Conservation (phyloP, 2,329 filamentous ascomycete genomes). For the Emergomyces africanus region DNA sequence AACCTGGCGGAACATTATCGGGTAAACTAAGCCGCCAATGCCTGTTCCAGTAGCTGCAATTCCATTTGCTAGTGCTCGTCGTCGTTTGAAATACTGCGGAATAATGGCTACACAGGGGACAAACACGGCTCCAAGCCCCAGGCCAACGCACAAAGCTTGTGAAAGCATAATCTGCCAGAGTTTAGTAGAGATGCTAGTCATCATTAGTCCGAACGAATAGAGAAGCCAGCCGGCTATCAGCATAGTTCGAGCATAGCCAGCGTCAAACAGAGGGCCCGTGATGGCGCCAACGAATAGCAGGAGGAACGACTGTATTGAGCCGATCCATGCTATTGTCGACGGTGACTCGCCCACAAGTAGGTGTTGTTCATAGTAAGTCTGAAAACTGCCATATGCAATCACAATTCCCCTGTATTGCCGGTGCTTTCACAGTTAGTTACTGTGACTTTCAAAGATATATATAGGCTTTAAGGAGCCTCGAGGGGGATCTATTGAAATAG, state of each 20-base stretch:
- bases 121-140: conserved; percentile 51
- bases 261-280: conserved; percentile 42
- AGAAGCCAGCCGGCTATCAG: conserved; percentile 34
- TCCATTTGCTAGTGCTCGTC: conserved; percentile 46
- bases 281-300: conserved; percentile 40
- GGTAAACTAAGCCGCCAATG: conserved; percentile 42
- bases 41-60: conserved; percentile 48
- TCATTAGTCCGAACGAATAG: conserved; percentile 38
- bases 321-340: conserved; percentile 42
- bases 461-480: not conserved
- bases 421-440: not conserved
- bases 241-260: conserved; percentile 32
- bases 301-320: conserved; percentile 40
- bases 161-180: conserved; percentile 43
- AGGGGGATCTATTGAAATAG: not conserved
- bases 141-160: conserved; percentile 39
- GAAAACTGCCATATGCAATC: conserved; percentile 41
- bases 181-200: conserved; percentile 40
- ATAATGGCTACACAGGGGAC: conserved; percentile 52
- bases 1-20: conserved; percentile 34
- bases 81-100: conserved; percentile 51
- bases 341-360: conserved; percentile 29
- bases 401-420: conserved; percentile 32
- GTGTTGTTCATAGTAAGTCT: conserved; percentile 39
- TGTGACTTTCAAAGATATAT: not conserved